A percentile compares a stretch with the other conserved stretches of the same genome.
Evolutionary conservation across 257 asterid genomes (phyloP).

Genomic region (Coffea eugenioides): DNA sequence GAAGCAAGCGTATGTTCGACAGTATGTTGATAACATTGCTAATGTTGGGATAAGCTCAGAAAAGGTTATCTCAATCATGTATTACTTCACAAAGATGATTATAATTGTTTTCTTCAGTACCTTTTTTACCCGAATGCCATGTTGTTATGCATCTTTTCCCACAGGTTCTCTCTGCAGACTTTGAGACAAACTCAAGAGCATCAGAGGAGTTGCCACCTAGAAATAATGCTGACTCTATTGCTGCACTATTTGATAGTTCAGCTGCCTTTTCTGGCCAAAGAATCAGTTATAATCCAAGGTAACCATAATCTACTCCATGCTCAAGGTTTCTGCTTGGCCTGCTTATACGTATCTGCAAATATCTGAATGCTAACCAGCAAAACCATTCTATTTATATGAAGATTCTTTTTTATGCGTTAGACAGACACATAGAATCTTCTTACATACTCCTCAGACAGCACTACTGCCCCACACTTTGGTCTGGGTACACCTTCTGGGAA

Average conservation of each 20-base stretch:
- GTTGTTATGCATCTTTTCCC: conserved; percentile 15
- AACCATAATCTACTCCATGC: conserved; percentile 10
- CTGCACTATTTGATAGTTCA: conserved; percentile 30
- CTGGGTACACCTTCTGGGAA: conserved; percentile 1
- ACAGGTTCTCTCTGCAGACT: conserved; percentile 38
- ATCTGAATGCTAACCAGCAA: background rate
- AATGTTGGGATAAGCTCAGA: background rate
- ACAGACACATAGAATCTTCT: background rate
- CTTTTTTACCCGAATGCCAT: conserved; percentile 1
- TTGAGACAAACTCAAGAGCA: conserved; percentile 29
- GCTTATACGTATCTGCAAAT: background rate
- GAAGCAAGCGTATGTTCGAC: conserved; percentile 14
- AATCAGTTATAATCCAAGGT: conserved; percentile 36
- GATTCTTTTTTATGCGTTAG: background rate
- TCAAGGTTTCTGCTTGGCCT: conserved; percentile 10
- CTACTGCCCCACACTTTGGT: background rate
- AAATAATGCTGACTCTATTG: conserved; percentile 25
- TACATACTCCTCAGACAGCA: background rate
- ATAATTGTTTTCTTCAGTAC: conserved; percentile 1
- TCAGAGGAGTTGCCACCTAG: conserved; percentile 37
- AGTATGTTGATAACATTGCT: conserved; percentile 6
- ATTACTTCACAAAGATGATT: background rate
- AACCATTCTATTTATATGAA: background rate
- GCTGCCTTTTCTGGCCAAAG: conserved; percentile 25
- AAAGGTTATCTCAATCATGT: conserved; percentile 9